A percentile compares a stretch with the other conserved stretches of the same genome.
Conservation (phyloP, 371 early-diverging fungal species). For the Apophysomyces ossiformis region DNA sequence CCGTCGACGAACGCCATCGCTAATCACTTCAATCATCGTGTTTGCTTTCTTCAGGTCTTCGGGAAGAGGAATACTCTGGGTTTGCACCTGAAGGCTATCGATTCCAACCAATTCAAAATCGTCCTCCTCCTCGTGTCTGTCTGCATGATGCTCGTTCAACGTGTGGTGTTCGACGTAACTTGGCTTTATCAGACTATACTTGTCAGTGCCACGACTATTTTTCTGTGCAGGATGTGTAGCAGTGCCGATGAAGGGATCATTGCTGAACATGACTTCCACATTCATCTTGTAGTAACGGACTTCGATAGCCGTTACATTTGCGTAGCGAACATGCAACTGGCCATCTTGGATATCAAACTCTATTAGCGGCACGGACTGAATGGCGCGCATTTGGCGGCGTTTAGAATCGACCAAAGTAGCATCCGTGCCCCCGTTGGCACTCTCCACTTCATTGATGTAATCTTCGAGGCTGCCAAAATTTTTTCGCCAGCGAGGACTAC, state of each 20-base stretch:
- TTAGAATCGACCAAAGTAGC: not conserved
- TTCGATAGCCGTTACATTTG: slow-evolving; percentile 43
- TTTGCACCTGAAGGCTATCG: slow-evolving; percentile 14
- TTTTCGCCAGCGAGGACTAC: slow-evolving; percentile 51
- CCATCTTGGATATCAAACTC: slow-evolving; percentile 30
- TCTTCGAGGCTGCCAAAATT: slow-evolving; percentile 47
- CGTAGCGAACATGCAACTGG: slow-evolving; percentile 29
- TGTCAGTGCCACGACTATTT: slow-evolving; percentile 10
- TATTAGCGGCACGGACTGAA: slow-evolving; percentile 33
- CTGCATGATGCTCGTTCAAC: slow-evolving; percentile 9
- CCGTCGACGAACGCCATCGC: slow-evolving; percentile 31
- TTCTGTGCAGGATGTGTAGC: not conserved
- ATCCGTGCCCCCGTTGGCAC: slow-evolving; percentile 2
- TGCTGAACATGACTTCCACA: slow-evolving; percentile 67
- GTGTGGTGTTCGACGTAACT: slow-evolving; percentile 17
- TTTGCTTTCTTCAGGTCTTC: slow-evolving; percentile 19
- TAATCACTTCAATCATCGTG: slow-evolving; percentile 38
- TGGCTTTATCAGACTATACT: slow-evolving; percentile 41
- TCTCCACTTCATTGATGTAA: slow-evolving; percentile 51
- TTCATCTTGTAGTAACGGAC: slow-evolving; percentile 62
- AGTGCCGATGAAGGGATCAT: slow-evolving; percentile 43
- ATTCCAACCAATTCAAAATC: slow-evolving; percentile 45
- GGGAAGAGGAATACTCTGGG: slow-evolving; percentile 17
- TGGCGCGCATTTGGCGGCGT: slow-evolving; percentile 17
- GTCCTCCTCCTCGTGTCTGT: slow-evolving; percentile 18